Conservation (phyloP, 1,139 yeast genomes). For the Fermentozyma sake region DNA sequence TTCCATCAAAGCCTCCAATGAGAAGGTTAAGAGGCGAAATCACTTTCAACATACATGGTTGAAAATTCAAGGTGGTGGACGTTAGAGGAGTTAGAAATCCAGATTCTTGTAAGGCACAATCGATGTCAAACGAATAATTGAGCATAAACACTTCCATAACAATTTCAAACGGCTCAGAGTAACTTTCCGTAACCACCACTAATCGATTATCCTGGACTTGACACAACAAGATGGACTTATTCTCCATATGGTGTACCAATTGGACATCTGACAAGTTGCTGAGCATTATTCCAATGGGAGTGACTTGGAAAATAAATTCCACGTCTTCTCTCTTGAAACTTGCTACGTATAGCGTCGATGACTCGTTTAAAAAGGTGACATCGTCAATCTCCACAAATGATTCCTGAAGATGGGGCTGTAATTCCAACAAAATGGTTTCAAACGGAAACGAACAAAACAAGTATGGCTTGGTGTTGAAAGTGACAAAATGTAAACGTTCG, state of each 20-base stretch:
- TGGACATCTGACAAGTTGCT: slow-evolving; percentile 8
- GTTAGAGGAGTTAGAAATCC: slow-evolving; percentile 4
- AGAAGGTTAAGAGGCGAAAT: slow-evolving; percentile 3
- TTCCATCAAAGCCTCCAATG: slow-evolving; percentile 11
- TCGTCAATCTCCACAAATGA: slow-evolving; percentile 24
- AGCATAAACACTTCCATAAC: slow-evolving; percentile 6
- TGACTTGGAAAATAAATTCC: slow-evolving; percentile 10
- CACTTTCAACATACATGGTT: slow-evolving; percentile 7
- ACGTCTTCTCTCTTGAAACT: slow-evolving; percentile 5
- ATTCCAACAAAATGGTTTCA: slow-evolving; percentile 33
- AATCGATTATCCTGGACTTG: slow-evolving; percentile 4
- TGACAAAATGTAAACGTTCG: slow-evolving; percentile 13
- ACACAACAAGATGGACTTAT: slow-evolving; percentile 4
- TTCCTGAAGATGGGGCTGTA: slow-evolving; percentile 14
- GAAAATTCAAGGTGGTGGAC: slow-evolving; percentile 3
- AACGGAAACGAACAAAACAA: slow-evolving; percentile 36
- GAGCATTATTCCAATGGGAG: slow-evolving; percentile 8
- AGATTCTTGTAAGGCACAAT: slow-evolving; percentile 1
- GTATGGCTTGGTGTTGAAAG: slow-evolving; percentile 14
- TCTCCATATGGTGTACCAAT: slow-evolving; percentile 1
- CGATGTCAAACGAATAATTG: slow-evolving; percentile 2
- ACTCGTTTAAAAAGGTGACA: slow-evolving; percentile 4
- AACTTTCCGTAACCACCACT: slow-evolving; percentile 8
- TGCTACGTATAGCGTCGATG: slow-evolving; percentile 11
- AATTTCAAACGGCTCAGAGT: slow-evolving; percentile 1